Percentiles rank a stretch among this genome's conserved stretches.
phyloP scores from a whole-genome alignment of 768 basidiomycete species.

The Lactifluus hygrophoroides region DNA sequence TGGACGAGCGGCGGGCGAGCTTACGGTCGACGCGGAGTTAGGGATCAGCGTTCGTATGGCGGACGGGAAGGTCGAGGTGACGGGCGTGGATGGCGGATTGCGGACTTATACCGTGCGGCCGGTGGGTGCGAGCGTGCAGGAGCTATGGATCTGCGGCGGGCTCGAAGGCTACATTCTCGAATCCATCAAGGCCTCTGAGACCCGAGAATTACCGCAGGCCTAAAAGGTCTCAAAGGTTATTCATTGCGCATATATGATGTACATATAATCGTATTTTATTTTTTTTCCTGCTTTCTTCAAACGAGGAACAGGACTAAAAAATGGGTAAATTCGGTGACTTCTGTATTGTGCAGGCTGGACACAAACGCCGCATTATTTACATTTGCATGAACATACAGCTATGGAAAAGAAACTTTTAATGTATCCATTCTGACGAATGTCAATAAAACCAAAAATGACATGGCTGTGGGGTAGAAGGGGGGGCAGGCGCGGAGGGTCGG shows the following conservation, averaged over 20 bases:
- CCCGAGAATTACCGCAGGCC: background rate
- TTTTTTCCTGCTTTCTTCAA: background rate
- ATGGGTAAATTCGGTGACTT: background rate
- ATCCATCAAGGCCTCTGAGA: conserved; percentile 41
- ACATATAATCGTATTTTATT: too few relatives aligned
- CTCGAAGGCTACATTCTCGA: conserved; percentile 88
- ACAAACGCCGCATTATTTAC: background rate
- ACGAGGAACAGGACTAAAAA: background rate
- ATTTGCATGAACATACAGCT: background rate
- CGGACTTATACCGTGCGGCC: conserved; percentile 60
- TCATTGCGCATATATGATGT: background rate
- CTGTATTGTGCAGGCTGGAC: background rate
- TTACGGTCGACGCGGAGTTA: conserved; percentile 74
- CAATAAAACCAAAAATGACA: background rate
- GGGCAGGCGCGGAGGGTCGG: background rate
- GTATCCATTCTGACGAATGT: background rate
- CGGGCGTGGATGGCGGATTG: conserved; percentile 30
- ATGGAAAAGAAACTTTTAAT: background rate
- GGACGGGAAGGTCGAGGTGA: conserved; percentile 59
- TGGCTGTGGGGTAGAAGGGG: too few relatives aligned
- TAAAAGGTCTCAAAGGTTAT: background rate
- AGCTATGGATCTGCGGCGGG: conserved; percentile 93
- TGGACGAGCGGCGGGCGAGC: conserved; percentile 70
- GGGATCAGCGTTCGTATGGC: conserved; percentile 56
- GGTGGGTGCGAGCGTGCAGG: conserved; percentile 92